A percentile compares a stretch with the other conserved stretches of the same genome.
phyloP scores from a whole-genome alignment of 208 protist genomes.

The Acanthamoeba triangularis region DNA sequence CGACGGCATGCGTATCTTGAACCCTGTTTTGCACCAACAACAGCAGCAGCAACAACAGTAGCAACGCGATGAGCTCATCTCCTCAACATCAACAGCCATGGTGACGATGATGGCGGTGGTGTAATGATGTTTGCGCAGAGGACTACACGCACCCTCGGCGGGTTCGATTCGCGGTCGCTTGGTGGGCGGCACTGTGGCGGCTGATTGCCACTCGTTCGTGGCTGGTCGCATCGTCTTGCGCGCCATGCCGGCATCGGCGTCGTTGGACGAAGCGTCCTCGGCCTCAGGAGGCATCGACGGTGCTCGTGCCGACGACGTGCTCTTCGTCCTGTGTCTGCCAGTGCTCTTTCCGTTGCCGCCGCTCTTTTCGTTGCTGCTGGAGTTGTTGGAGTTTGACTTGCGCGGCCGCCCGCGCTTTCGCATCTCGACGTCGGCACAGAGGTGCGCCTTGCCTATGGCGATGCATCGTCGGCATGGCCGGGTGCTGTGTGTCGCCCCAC shows the following conservation, averaged over 20 bases:
- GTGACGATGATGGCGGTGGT: background rate
- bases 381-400: background rate
- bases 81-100: background rate
- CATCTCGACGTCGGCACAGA: slow-evolving; percentile 61
- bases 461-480: slow-evolving; percentile 33
- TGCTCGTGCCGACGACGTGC: background rate
- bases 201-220: slow-evolving; percentile 15
- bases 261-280: background rate
- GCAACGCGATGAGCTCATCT: background rate
- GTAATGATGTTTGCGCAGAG: background rate
- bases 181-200: background rate
- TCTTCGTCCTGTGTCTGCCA: background rate
- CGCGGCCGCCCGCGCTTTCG: slow-evolving; percentile 31
- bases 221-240: background rate
- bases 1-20: slow-evolving; percentile 40
- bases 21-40: background rate
- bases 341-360: background rate
- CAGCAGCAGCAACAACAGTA: background rate
- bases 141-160: background rate
- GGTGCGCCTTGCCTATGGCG: slow-evolving; percentile 54
- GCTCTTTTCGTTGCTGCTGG: background rate
- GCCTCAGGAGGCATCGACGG: too few species aligned
- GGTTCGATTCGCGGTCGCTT: slow-evolving; percentile 15
- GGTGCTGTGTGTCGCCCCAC: background rate
- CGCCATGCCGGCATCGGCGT: background rate